Conservation (phyloP, 164 flowering plant genomes). For the Dillenia suffruticosa region DNA sequence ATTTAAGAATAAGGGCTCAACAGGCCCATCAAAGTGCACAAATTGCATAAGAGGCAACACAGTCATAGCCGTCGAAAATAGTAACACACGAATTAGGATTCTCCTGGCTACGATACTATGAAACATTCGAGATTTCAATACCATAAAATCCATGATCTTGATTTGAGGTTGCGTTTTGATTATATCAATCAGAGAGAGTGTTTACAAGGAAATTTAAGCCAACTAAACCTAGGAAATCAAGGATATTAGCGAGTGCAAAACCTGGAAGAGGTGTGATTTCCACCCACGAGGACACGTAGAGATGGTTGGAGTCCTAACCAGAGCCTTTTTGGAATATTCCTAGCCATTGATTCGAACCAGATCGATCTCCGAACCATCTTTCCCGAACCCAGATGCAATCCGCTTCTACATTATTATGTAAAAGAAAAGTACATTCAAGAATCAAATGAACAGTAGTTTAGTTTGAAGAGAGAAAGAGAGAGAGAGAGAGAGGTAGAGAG, state of each 20-base stretch:
- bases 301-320: constrained; percentile 80
- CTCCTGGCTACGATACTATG: constrained; percentile 49
- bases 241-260: constrained; percentile 85
- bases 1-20: constrained; percentile 16
- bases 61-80: constrained; percentile 39
- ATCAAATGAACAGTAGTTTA: no score
- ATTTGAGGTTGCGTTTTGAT: background rate
- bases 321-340: constrained; percentile 53
- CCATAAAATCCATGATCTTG: constrained; percentile 36
- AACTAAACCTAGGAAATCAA: background rate
- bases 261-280: constrained; percentile 99
- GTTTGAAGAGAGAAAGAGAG: no score
- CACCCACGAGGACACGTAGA: constrained; percentile 98
- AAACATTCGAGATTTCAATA: constrained; percentile 41
- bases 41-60: constrained; percentile 42
- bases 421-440: no score
- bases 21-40: constrained; percentile 14
- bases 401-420: no score
- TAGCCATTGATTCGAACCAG: constrained; percentile 40
- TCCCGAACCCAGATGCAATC: no score
- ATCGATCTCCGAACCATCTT: constrained; percentile 20
- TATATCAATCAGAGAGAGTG: constrained; percentile 3
- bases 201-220: constrained; percentile 11
- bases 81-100: constrained; percentile 40
- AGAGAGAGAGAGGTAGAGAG: no score